These are phyloP conservation scores for Barbatosphaeria neglecta DNA, from an alignment of 495 filamentous ascomycete genomes.

Conservation along the genomic window DNA sequence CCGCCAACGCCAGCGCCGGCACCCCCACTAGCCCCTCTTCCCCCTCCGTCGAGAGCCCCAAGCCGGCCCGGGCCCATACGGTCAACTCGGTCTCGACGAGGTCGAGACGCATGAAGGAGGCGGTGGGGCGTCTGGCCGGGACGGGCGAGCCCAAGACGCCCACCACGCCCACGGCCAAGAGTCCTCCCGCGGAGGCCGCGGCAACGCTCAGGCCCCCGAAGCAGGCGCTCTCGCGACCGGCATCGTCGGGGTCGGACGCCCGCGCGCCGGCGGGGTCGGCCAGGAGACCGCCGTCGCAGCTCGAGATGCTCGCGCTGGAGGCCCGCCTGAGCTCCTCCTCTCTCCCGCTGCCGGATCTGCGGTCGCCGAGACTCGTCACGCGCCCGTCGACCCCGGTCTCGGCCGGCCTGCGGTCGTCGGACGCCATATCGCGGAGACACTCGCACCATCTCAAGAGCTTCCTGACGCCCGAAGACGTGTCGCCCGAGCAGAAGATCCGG, in stretches of 20 bases:
- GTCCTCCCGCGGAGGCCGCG: slow-evolving; percentile 2
- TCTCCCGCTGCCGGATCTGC: slow-evolving; percentile 46
- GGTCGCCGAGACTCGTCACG: slow-evolving; percentile 30
- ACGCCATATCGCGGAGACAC: slow-evolving; percentile 32
- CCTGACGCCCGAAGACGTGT: slow-evolving; percentile 43
- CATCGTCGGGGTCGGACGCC: slow-evolving; percentile 7
- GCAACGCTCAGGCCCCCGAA: slow-evolving; percentile 4
- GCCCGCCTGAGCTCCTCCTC: slow-evolving; percentile 54
- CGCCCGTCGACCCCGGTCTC: slow-evolving; percentile 39
- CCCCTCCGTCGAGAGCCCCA: slow-evolving; percentile 10
- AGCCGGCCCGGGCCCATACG: slow-evolving; percentile 52
- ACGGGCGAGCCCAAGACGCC: slow-evolving; percentile 23
- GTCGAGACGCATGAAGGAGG: slow-evolving; percentile 34
- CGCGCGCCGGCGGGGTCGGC: slow-evolving; percentile 10
- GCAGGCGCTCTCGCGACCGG: slow-evolving; percentile 5
- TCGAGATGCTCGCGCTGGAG: slow-evolving; percentile 34
- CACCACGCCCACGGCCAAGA: too few species aligned
- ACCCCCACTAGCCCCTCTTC: too few species aligned
- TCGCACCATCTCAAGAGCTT: slow-evolving; percentile 35
- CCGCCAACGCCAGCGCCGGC: slow-evolving; percentile 28
- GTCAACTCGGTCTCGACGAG: slow-evolving; percentile 35
- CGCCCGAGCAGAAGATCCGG: slow-evolving; percentile 43
- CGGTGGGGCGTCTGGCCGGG: slow-evolving; percentile 19
- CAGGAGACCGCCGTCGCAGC: slow-evolving; percentile 16
- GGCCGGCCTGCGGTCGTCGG: slow-evolving; percentile 39